A percentile compares a stretch with the other conserved stretches of the same genome.
These are phyloP conservation scores for Hura crepitans DNA, from an alignment of 441 rosid species.

Conservation along the genomic window DNA sequence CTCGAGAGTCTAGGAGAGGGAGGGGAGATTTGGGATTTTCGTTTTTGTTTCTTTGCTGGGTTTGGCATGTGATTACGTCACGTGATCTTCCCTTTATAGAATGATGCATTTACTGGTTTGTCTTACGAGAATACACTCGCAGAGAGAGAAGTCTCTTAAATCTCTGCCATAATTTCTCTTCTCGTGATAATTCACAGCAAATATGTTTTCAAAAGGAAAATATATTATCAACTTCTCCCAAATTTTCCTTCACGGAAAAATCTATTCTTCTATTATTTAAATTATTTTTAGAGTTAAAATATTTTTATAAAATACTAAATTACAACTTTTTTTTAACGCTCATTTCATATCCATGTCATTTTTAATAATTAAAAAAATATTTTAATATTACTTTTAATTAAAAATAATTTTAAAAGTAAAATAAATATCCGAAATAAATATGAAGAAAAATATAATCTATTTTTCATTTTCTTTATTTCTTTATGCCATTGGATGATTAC, in stretches of 20 bases:
- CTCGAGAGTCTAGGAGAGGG: background rate
- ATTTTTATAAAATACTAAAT: too few relatives aligned
- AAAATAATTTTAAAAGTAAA: too few relatives aligned
- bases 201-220: background rate
- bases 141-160: background rate
- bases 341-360: too few relatives aligned
- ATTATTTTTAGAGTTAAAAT: too few relatives aligned
- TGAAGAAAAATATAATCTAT: too few relatives aligned
- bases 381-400: too few relatives aligned
- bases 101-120: background rate
- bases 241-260: background rate
- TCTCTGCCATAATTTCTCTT: background rate
- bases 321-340: too few relatives aligned
- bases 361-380: too few relatives aligned
- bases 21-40: slow-evolving; percentile 4
- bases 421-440: too few relatives aligned
- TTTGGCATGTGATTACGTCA: slow-evolving; percentile 6
- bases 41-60: slow-evolving; percentile 17
- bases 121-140: background rate
- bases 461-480: too few relatives aligned
- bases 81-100: slow-evolving; percentile 14
- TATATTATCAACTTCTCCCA: background rate
- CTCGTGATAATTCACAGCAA: background rate
- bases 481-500: too few relatives aligned
- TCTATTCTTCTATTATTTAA: too few relatives aligned